Evolutionary conservation across 192 early-diverging fungal genomes (phyloP).

Genomic region (Entomortierella beljakovae): DNA sequence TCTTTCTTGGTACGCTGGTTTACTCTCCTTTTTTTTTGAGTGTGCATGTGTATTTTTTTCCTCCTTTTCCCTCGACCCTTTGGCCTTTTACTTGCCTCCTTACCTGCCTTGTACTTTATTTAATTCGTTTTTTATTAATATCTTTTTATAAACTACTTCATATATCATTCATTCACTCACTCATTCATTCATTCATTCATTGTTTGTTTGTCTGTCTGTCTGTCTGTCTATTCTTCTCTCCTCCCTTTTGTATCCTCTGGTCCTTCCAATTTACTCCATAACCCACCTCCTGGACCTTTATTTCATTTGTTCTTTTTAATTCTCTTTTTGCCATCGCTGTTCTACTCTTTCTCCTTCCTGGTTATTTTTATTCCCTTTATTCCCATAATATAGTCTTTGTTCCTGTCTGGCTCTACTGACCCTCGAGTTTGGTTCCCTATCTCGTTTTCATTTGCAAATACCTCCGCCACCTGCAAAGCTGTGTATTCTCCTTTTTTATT

Average conservation of each 20-base stretch:
- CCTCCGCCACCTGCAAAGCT: neutral
- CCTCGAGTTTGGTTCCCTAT: too few relatives aligned
- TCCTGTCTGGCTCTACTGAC: neutral
- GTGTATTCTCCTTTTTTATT: neutral
- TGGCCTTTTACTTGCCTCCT: neutral
- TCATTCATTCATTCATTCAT: neutral
- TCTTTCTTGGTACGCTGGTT: neutral
- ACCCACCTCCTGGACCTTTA: neutral
- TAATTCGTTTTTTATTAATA: conserved; percentile 7
- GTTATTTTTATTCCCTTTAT: conserved; percentile 18
- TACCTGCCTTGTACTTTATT: neutral
- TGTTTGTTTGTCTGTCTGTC: neutral
- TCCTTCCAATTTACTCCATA: conserved; percentile 1
- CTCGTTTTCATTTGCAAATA: neutral
- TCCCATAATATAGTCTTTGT: neutral
- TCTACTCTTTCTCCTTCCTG: neutral
- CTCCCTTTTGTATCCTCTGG: neutral
- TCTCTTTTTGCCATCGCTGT: neutral
- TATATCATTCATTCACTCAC: too few relatives aligned
- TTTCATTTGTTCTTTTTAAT: neutral
- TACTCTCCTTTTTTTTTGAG: neutral
- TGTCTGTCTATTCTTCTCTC: neutral
- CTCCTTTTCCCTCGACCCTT: too few relatives aligned
- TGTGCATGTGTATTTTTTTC: neutral
- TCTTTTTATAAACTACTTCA: too few relatives aligned